Percentiles rank a stretch among this genome's conserved stretches.
phyloP scores from a whole-genome alignment of 192 early-diverging fungal species.

The Coemansia sp. region DNA sequence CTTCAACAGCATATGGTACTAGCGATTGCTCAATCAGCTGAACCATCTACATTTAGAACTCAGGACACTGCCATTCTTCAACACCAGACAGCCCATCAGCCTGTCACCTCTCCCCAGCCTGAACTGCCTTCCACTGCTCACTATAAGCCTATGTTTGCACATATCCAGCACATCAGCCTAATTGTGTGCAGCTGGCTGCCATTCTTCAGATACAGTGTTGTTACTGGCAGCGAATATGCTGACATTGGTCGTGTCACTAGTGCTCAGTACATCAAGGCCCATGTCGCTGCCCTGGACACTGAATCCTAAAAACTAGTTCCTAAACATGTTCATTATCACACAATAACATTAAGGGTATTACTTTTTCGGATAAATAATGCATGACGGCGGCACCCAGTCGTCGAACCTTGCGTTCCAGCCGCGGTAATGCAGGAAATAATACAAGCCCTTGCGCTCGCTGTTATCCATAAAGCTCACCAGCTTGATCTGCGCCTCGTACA shows the following conservation, averaged over 20 bases:
- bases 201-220: not conserved
- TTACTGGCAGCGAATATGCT: not conserved
- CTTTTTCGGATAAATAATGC: slow-evolving; percentile 25
- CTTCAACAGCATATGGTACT: slow-evolving; percentile 15
- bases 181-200: not conserved
- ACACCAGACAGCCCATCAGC: slow-evolving; percentile 28
- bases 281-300: not conserved
- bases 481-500: slow-evolving; percentile 26
- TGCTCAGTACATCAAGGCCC: not conserved
- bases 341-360: not conserved
- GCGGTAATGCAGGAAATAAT: slow-evolving; percentile 46
- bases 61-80: slow-evolving; percentile 43
- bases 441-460: slow-evolving; percentile 24
- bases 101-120: slow-evolving; percentile 29
- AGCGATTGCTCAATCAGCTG: slow-evolving; percentile 27
- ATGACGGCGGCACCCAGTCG: slow-evolving; percentile 48
- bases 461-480: slow-evolving; percentile 26
- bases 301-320: not conserved
- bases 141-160: not conserved
- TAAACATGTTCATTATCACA: not conserved
- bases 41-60: slow-evolving; percentile 52
- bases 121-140: slow-evolving; percentile 28
- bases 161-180: not conserved
- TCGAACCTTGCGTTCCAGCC: slow-evolving; percentile 46
- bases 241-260: not conserved